Base-by-base conservation (phyloP, 2,329 filamentous ascomycete species). In the Periconia macrospinosa region DNA sequence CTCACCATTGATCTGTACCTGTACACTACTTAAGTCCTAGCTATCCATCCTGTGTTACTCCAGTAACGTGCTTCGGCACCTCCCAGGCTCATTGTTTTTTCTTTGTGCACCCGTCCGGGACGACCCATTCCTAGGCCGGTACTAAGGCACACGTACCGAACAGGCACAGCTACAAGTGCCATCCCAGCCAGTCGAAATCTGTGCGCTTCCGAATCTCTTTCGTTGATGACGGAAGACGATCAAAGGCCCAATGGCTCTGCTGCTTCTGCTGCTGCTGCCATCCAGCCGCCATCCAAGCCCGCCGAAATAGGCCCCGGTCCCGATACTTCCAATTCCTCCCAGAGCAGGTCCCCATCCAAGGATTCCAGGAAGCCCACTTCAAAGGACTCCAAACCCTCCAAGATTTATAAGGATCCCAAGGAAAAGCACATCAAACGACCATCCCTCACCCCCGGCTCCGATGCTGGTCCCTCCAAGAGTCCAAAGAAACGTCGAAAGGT, bases 401-500 rank as follows among this genome's bases (percentile, higher is more conserved):
- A 68, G 52, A 63, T 57, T 51, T 62, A 58, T 52, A 65, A 68
- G 35, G 63, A 65, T 30, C 57, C 69, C 47, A 66, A 66, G 50
- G 63, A 66, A 55, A 69, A 66, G 65, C 33, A 37, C 5, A 3
- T 10, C 56, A 68, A 66, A 58, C 58, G 61, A 35, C 53, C 67
- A 42, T 56, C 68, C 45, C 65, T 13, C 11, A 37, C 68, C 33
- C 53, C 67, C 40, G 63, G 55, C 50, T 63, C 67, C 46, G 70
- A 73, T 42, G 59, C 60, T 54, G 58, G 65, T 41, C 59, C 69
- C 57, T 70, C n/a, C 27, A 45, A 69, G 62, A 68, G 62, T 49
- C 65, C 69, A 47, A 81, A 79, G 73, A 81, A 81, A 73, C 74
- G 79, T 56, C 74, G 78, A 64, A 81, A 81, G 67, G 79, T 83